phyloP scores from a whole-genome alignment of 768 basidiomycete genomes.

The Rhizopogon salebrosus region DNA sequence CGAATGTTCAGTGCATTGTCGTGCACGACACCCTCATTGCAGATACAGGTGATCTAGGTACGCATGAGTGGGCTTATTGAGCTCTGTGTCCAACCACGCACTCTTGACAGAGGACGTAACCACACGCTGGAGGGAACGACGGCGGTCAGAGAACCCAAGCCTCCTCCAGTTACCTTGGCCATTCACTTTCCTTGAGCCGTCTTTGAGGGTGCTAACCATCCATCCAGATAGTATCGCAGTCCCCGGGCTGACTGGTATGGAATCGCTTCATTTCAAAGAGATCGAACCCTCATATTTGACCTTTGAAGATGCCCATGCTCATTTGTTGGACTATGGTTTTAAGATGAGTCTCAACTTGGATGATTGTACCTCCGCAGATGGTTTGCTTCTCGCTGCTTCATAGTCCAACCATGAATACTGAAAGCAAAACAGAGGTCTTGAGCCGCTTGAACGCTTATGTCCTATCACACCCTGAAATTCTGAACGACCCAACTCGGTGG shows the following conservation, averaged over 20 bases:
- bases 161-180: constrained; percentile 20
- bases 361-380: constrained; percentile 52
- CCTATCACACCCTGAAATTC: constrained; percentile 48
- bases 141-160: neutral
- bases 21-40: constrained; percentile 43
- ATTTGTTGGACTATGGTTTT: constrained; percentile 65
- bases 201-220: constrained; percentile 19
- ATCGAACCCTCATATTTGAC: neutral
- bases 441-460: constrained; percentile 57
- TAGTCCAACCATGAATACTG: neutral
- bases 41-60: constrained; percentile 47
- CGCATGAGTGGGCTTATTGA: constrained; percentile 8
- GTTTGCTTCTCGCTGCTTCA: constrained; percentile 28
- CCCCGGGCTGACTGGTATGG: constrained; percentile 67
- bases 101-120: constrained; percentile 18
- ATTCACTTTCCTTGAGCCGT: constrained; percentile 14
- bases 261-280: neutral
- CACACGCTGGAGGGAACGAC: constrained; percentile 17
- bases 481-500: constrained; percentile 55
- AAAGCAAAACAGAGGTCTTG: constrained; percentile 48
- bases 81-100: constrained; percentile 1
- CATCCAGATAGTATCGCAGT: constrained; percentile 46
- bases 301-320: constrained; percentile 69
- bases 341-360: constrained; percentile 61
- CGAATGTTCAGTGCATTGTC: constrained; percentile 58